Evolutionary conservation across 2,329 filamentous ascomycete genomes (phyloP).

Genomic region (Amphichorda felina): DNA sequence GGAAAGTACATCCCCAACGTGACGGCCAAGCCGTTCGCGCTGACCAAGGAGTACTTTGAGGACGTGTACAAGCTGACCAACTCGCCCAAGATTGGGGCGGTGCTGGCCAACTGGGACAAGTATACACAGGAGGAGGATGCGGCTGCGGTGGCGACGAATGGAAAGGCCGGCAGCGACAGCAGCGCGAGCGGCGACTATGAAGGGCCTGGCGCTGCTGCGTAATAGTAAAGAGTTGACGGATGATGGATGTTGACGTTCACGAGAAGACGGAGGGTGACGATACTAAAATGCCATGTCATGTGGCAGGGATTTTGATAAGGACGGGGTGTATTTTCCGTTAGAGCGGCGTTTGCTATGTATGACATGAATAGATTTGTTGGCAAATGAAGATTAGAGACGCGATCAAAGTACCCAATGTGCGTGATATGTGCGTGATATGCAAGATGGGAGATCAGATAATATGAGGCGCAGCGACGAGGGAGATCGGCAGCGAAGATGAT

Average conservation of each 20-base stretch:
- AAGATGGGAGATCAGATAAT: too few species aligned
- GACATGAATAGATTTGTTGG: conserved; percentile 4
- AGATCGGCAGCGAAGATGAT: too few species aligned
- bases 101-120: conserved; percentile 79
- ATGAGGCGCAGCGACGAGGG: too few species aligned
- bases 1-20: conserved; percentile 99
- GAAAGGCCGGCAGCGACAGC: conserved; percentile 23
- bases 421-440: too few species aligned
- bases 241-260: background rate
- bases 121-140: conserved; percentile 42
- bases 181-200: conserved; percentile 27
- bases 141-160: conserved; percentile 14
- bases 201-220: conserved; percentile 28
- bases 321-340: conserved; percentile 1
- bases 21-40: conserved; percentile 85
- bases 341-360: conserved; percentile 4
- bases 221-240: conserved; percentile 4
- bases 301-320: too few species aligned
- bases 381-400: background rate
- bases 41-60: conserved; percentile 99
- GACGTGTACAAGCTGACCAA: conserved; percentile 95
- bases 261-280: conserved; percentile 4
- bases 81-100: conserved; percentile 62
- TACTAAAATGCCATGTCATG: background rate
- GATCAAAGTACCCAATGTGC: background rate